These are phyloP conservation scores for Stemphylium beticola DNA, from an alignment of 2,329 filamentous ascomycete genomes.

Conservation along the genomic window DNA sequence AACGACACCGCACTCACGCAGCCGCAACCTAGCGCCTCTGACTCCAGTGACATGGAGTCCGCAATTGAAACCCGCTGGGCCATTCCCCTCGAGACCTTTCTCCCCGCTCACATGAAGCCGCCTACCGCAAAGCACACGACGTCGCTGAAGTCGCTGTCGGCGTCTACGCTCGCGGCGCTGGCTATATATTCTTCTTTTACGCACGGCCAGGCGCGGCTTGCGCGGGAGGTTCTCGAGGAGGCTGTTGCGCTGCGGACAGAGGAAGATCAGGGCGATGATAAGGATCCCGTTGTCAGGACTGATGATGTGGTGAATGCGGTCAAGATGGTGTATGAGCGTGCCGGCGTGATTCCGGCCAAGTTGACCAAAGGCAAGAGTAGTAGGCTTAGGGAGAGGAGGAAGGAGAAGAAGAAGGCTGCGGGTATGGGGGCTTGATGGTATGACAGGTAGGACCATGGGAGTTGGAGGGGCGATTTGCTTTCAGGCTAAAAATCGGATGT, in stretches of 20 bases:
- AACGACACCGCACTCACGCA: background rate
- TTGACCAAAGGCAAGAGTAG: slow-evolving; percentile 12
- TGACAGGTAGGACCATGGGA: background rate
- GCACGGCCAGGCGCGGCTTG: slow-evolving; percentile 14
- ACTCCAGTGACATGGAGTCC: background rate
- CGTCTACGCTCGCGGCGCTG: background rate
- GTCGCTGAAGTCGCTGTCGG: background rate
- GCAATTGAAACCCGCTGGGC: slow-evolving; percentile 13
- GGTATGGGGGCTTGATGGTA: slow-evolving; percentile 6
- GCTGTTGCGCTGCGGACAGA: slow-evolving; percentile 5
- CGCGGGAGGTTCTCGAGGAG: slow-evolving; percentile 3
- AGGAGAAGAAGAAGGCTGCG: slow-evolving; percentile 8
- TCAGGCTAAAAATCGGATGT: too few species aligned
- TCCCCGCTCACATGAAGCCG: background rate
- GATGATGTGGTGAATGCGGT: slow-evolving; percentile 17
- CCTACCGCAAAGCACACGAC: background rate
- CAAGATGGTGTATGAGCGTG: slow-evolving; percentile 13
- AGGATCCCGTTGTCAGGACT: background rate
- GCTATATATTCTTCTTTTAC: slow-evolving; percentile 9
- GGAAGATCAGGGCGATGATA: slow-evolving; percentile 3
- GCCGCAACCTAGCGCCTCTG: too few species aligned
- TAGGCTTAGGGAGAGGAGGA: slow-evolving; percentile 10
- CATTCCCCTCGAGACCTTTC: slow-evolving; percentile 1
- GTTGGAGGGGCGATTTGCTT: too few species aligned
- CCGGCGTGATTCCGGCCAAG: slow-evolving; percentile 9